Evolutionary conservation across 75 land plant genomes (phyloP).

Genomic region (Selaginella tamariscina): DNA sequence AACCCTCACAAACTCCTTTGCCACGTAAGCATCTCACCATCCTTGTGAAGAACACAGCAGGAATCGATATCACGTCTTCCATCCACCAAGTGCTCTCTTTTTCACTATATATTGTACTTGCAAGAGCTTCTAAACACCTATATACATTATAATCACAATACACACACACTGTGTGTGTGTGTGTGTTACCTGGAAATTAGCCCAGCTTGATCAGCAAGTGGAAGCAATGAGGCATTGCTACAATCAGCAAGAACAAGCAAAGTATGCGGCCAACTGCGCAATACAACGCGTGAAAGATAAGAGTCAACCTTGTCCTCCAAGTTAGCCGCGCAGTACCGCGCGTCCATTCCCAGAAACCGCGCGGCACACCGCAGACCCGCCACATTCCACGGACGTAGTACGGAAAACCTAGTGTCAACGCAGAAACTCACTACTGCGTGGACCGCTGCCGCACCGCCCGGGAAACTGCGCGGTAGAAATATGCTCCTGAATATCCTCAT

Average conservation of each 20-base stretch:
- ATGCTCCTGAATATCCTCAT: slow-evolving; percentile 25
- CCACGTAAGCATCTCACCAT: slow-evolving; percentile 30
- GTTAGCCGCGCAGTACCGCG: slow-evolving; percentile 37
- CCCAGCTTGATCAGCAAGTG: slow-evolving; percentile 62
- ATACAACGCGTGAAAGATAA: slow-evolving; percentile 51
- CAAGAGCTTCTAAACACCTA: slow-evolving; percentile 68
- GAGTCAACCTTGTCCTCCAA: slow-evolving; percentile 52
- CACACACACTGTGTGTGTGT: too few relatives aligned
- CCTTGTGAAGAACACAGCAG: slow-evolving; percentile 38
- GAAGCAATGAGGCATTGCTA: slow-evolving; percentile 29
- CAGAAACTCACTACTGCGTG: slow-evolving; percentile 50
- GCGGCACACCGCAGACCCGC: slow-evolving; percentile 65
- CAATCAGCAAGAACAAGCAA: slow-evolving; percentile 59
- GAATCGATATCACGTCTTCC: slow-evolving; percentile 53
- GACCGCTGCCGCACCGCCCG: slow-evolving; percentile 64
- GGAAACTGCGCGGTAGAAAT: slow-evolving; percentile 38
- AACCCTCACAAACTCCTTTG: slow-evolving; percentile 83
- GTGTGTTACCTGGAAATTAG: too few relatives aligned
- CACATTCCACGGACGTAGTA: slow-evolving; percentile 52
- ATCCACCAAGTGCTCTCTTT: slow-evolving; percentile 25
- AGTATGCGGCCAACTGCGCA: slow-evolving; percentile 78
- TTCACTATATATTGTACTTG: slow-evolving; percentile 9
- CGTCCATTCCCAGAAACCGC: slow-evolving; percentile 64
- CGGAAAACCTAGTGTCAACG: slow-evolving; percentile 33
- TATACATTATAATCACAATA: slow-evolving; percentile 36